A percentile compares a stretch with the other conserved stretches of the same genome.
phyloP scores from a whole-genome alignment of 2,329 filamentous ascomycete genomes.

The Fusarium fujikuroi region DNA sequence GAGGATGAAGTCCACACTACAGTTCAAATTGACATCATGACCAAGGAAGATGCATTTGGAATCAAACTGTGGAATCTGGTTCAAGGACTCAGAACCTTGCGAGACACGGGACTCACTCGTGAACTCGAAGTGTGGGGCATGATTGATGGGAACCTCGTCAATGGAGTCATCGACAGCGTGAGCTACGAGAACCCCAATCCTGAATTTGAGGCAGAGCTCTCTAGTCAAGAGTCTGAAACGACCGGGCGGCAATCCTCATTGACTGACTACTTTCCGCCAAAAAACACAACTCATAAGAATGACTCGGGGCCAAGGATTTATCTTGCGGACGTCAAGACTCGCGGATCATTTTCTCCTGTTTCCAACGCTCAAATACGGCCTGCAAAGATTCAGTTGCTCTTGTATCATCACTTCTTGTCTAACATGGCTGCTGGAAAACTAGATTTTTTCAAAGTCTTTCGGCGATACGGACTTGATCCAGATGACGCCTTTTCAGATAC shows the following conservation, averaged over 20 bases:
- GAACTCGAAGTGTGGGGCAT: constrained; percentile 88
- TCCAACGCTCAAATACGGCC: constrained; percentile 76
- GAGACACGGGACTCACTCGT: constrained; percentile 76
- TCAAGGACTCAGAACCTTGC: constrained; percentile 80
- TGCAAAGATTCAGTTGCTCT: constrained; percentile 85
- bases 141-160: constrained; percentile 83
- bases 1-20: constrained; percentile 87
- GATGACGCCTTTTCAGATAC: constrained; percentile 77
- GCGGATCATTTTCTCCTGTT: constrained; percentile 72
- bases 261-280: constrained; percentile 53
- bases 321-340: constrained; percentile 89
- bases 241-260: constrained; percentile 52
- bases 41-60: constrained; percentile 84
- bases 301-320: constrained; percentile 62
- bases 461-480: constrained; percentile 75
- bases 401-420: constrained; percentile 88
- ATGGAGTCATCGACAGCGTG: constrained; percentile 89
- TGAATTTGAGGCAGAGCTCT: constrained; percentile 71
- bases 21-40: constrained; percentile 76
- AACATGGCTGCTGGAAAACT: constrained; percentile 77
- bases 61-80: constrained; percentile 91
- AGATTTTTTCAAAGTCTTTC: constrained; percentile 74
- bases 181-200: constrained; percentile 80
- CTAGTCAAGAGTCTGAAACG: constrained; percentile 46
- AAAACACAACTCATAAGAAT: constrained; percentile 6